These are phyloP conservation scores for Ophiocordyceps robertsii DNA, from an alignment of 2,329 filamentous ascomycete species.

Conservation along the genomic window DNA sequence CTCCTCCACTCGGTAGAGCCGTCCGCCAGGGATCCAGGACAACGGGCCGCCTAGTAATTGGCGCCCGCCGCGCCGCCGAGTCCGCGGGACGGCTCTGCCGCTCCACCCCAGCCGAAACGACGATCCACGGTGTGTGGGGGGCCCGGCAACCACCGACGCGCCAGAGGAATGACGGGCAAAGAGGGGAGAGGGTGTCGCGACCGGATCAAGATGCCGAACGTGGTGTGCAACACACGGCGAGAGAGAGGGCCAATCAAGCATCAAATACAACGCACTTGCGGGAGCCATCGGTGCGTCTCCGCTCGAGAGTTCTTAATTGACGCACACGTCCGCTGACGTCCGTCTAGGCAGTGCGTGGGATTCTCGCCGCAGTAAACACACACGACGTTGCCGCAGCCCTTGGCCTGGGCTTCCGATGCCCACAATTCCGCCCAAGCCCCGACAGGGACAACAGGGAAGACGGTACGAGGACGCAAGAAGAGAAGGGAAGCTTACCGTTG, in stretches of 20 bases:
- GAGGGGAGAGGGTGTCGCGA: not conserved
- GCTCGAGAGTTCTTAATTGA: not conserved
- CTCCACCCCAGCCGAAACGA: not conserved
- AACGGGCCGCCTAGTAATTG: not conserved
- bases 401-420: too few relatives aligned
- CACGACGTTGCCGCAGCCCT: not conserved
- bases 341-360: not conserved
- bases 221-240: conserved; percentile 1
- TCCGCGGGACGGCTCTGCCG: not conserved
- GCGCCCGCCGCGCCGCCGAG: not conserved
- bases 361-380: not conserved
- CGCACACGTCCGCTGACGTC: not conserved
- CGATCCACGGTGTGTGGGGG: not conserved
- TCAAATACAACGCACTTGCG: not conserved
- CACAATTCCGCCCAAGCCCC: not conserved
- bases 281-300: not conserved
- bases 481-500: conserved; percentile 24
- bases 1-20: not conserved
- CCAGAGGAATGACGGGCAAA: not conserved
- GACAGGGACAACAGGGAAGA: not conserved
- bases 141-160: not conserved
- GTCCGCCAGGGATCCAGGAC: not conserved
- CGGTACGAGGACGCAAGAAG: not conserved
- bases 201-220: conserved; percentile 2
- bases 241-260: not conserved